Evolutionary conservation across 371 early-diverging fungal genomes (phyloP).

Genomic region (Rhizopus arrhizus): DNA sequence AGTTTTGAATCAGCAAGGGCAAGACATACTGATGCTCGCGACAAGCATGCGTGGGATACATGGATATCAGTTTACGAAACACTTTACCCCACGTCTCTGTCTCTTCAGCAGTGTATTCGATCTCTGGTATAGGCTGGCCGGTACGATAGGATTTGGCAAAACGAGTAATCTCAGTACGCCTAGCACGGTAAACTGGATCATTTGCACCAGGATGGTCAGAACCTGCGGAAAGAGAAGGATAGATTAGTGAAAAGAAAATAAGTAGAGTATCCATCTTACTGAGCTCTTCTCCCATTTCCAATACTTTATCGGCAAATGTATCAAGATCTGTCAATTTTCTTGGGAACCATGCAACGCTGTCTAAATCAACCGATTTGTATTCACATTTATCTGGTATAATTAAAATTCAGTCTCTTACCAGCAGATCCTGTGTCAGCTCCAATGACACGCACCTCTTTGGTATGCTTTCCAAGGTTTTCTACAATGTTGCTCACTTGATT

Average conservation of each 20-base stretch:
- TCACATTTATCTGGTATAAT: constrained; percentile 2
- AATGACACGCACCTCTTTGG: constrained; percentile 67
- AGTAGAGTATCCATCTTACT: constrained; percentile 36
- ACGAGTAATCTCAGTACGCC: constrained; percentile 85
- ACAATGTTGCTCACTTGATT: constrained; percentile 61
- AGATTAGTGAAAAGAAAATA: not conserved
- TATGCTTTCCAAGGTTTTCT: constrained; percentile 60
- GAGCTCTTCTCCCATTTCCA: constrained; percentile 90
- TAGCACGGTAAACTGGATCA: constrained; percentile 83
- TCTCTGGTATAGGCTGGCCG: constrained; percentile 80
- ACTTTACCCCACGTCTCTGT: constrained; percentile 87
- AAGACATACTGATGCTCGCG: constrained; percentile 90
- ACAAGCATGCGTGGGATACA: constrained; percentile 90
- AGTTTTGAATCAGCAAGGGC: constrained; percentile 90
- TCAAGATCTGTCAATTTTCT: constrained; percentile 92
- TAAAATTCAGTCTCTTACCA: constrained; percentile 12
- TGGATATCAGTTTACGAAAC: constrained; percentile 69
- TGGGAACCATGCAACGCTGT: constrained; percentile 90
- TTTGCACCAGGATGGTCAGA: constrained; percentile 95
- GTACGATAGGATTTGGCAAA: constrained; percentile 84
- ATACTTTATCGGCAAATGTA: constrained; percentile 89
- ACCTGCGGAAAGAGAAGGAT: constrained; percentile 34
- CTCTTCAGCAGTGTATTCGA: constrained; percentile 85
- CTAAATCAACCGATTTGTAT: constrained; percentile 21
- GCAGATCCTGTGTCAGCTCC: constrained; percentile 35